Evolutionary conservation across 306 rosid genomes (phyloP).

Genomic region (Acacia crassicarpa): DNA sequence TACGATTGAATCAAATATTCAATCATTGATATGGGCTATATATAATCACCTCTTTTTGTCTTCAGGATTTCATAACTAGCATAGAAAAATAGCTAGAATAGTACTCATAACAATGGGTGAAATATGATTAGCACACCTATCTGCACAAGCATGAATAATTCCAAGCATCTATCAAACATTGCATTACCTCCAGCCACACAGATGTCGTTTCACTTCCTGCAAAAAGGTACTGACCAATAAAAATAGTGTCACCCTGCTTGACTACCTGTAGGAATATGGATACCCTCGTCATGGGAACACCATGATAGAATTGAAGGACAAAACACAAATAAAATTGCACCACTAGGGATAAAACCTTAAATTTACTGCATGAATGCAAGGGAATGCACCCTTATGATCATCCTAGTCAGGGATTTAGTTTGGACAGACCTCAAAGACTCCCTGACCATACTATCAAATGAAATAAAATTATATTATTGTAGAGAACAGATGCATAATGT

Average conservation of each 20-base stretch:
- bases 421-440: not conserved
- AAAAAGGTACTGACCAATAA: conserved; percentile 44
- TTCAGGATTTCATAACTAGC: not conserved
- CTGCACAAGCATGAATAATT: not conserved
- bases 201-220: conserved; percentile 46
- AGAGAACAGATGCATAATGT: too few relatives aligned
- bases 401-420: not conserved
- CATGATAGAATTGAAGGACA: not conserved
- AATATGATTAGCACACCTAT: not conserved
- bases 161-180: not conserved
- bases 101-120: not conserved
- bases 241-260: conserved; percentile 43
- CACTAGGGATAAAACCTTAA: not conserved
- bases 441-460: not conserved
- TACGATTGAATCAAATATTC: not conserved
- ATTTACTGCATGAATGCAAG: not conserved
- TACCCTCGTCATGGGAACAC: not conserved
- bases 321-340: not conserved
- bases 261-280: conserved; percentile 35
- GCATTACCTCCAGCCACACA: conserved; percentile 43
- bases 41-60: not conserved
- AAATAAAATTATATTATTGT: not conserved
- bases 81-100: not conserved
- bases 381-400: not conserved
- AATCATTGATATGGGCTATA: not conserved